phyloP scores from a whole-genome alignment of 192 early-diverging fungal species.

The Lobosporangium transversale region DNA sequence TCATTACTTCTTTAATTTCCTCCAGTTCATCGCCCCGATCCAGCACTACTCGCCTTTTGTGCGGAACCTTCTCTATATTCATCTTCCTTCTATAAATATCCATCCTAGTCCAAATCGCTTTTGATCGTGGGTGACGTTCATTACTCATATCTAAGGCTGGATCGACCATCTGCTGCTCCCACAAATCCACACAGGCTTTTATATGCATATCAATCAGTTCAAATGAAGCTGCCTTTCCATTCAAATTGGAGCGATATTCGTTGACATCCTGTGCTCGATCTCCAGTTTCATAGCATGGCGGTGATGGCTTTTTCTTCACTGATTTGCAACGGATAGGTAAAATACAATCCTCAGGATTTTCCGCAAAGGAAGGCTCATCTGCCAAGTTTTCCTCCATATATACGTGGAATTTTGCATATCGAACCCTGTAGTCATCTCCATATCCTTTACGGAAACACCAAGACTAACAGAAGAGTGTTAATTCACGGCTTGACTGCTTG shows the following conservation, averaged over 20 bases:
- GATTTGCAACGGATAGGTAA: neutral
- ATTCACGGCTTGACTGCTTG: neutral
- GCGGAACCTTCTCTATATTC: neutral
- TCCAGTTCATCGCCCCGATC: conserved; percentile 3
- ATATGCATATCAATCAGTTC: neutral
- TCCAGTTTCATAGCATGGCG: neutral
- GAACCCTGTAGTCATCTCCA: neutral
- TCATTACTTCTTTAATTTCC: neutral
- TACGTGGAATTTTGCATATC: conserved; percentile 5
- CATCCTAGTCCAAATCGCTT: neutral
- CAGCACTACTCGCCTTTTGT: neutral
- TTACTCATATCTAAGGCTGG: neutral
- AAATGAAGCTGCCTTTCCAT: neutral
- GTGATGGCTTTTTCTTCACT: neutral
- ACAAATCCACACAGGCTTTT: conserved; percentile 1
- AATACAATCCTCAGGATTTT: conserved; percentile 3
- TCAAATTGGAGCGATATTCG: neutral
- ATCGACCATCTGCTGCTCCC: conserved; percentile 1
- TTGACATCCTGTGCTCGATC: neutral
- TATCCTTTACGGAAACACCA: conserved; percentile 11
- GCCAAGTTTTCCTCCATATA: conserved; percentile 8
- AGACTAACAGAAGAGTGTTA: neutral
- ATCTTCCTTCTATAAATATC: neutral
- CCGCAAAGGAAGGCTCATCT: neutral
- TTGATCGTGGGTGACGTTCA: conserved; percentile 5